Base-by-base conservation (phyloP, 257 asterid genomes). In the Phtheirospermum japonicum region DNA sequence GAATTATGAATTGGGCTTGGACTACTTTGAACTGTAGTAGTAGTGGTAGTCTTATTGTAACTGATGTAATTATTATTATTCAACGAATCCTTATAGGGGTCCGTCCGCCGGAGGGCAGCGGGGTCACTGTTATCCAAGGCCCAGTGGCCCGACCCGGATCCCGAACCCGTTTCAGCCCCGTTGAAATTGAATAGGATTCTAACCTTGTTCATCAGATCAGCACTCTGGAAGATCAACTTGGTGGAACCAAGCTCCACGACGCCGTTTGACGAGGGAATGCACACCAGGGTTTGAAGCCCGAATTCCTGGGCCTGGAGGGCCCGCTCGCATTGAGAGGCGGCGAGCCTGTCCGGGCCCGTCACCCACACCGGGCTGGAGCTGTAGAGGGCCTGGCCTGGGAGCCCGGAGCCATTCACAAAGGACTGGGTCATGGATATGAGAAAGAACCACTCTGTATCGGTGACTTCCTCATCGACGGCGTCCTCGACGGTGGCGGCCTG, bases 401-500 rank as follows among this genome's bases (percentile, higher is more conserved):
- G 80, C 7, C 89, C 96, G 32, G 69, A 73, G 7, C 90, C 94
- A 9, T 39, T 71, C 0, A 59, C 80, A 5, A 87, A 87, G 4
- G 79, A 64, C 40, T 87, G 95, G 0, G 95, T 85, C 94, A 87
- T 84, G 18, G 96, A 87, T 8, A 87, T 73, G 2, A 87, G 69
- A 19, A 85, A 87, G 18, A 87, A 87, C 96, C 96, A 87, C 65
- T 87, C 96, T 0, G 94, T 85, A 64, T 85, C 96, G 0, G 95
- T 85, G 0, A 87, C 95, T 67, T 87, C 95, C 36, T 83, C 91
- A 57, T 86, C 95, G 2, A 84, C 84, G 3, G 82, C 70, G 4
- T 78, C 85, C 0, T 81, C 85, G 0, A 67, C 3, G 6, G 37
- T 26, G 4, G 73, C 57, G 8, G 73, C 57, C n/a, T 76, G 85